Evolutionary conservation across 345 rosid species (phyloP), one percentile per base, ranked within the genome.

Genomic region (Aquilaria sinensis): DNA sequence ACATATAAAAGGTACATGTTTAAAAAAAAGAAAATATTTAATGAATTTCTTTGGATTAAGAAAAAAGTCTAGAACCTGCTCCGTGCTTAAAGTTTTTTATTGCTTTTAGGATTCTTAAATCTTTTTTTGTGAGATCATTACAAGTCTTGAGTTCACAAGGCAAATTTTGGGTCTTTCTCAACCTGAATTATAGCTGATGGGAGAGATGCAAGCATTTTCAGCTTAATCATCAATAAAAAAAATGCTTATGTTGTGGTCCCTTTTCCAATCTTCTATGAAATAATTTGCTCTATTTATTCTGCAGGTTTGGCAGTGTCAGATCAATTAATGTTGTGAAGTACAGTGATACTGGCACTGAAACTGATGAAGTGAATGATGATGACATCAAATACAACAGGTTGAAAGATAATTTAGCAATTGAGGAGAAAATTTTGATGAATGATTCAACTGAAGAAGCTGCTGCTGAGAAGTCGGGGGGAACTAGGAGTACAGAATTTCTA

Each of bases 271-370:
- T 67, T 48, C 31, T 51, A 47, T 60, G 55, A 70, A 62, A 66
- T 54, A 12, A 51, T 58, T 52, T 69, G 51, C 15, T 33, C 53
- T 37, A 53, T 55, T 32, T 46, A 8, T 72, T 68, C 72, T 82
- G 83, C 89, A 94, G 99, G 87, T 90, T 90, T 85, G 99, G 99
- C 63, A 59, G 77, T 49, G 84, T 94, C 16, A 88, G 78, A 75
- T 86, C 96, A 34, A 65, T 88, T 59, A 87, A 88, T 73, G 67
- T 88, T 49, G 78, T 85, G 74, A 80, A 73, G 80, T 67, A 64
- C 43, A 65, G 53, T 62, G 60, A 65, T 47, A 9, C 72, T 9
- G 51, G 57, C 48, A 43, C 64, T 6, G 71, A 70, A 50, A 61
- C 60, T 56, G 63, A 70, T 57, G 72, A 69, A 58, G 58, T 50